Conservation (phyloP, 116 monocot genomes). For the Posidonia oceanica region DNA sequence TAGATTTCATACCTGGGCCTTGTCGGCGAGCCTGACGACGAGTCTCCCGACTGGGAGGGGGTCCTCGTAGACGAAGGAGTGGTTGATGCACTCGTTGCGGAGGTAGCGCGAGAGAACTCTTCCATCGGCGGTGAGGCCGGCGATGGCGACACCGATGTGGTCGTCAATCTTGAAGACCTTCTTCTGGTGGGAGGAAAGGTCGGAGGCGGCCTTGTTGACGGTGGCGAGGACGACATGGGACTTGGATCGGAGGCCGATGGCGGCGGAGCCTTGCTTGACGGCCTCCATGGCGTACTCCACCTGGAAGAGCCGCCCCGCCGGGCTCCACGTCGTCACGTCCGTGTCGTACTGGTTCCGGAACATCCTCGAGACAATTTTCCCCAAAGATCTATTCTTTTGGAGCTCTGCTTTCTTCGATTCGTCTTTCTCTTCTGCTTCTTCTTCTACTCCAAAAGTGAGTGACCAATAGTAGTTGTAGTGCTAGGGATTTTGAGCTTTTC, state of each 20-base stretch:
- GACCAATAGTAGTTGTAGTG: too few relatives aligned
- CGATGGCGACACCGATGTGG: conserved; percentile 93
- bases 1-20: conserved; percentile 56
- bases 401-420: not conserved
- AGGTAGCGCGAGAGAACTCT: conserved; percentile 82
- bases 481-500: too few relatives aligned
- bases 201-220: conserved; percentile 89
- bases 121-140: conserved; percentile 95
- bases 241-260: conserved; percentile 73
- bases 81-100: conserved; percentile 94
- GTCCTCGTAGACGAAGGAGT: conserved; percentile 87
- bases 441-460: too few relatives aligned
- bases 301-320: conserved; percentile 93
- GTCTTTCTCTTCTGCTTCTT: not conserved
- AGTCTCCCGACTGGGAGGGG: conserved; percentile 78
- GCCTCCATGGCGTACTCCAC: conserved; percentile 99
- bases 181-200: conserved; percentile 90
- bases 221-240: conserved; percentile 73
- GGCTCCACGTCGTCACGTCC: conserved; percentile 99
- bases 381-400: not conserved
- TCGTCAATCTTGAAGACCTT: conserved; percentile 96
- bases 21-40: conserved; percentile 86
- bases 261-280: conserved; percentile 91
- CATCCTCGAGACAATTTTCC: conserved; percentile 19
- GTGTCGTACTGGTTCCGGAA: conserved; percentile 99